Base-by-base conservation (phyloP, 2,329 filamentous ascomycete genomes). In the Fusarium incarnatum region DNA sequence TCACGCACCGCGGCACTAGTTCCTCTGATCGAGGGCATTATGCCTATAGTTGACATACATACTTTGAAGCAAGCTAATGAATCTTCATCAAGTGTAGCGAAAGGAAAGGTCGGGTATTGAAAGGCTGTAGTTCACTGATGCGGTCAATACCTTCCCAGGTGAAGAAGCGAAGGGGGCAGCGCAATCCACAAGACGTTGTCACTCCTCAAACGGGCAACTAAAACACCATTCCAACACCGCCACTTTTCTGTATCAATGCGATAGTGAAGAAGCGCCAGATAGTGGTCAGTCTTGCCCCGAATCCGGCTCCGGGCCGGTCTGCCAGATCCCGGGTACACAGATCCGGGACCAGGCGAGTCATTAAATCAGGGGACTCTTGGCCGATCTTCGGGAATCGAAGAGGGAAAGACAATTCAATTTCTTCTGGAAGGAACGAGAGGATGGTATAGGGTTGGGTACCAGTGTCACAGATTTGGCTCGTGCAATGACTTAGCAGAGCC, bases 401-500 rank as follows among this genome's bases (percentile, higher is more conserved):
- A 7, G 6, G 15, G 3, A 30, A 30, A 12, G 12, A 30, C 8
- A 28, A 2, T 30, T 30, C 7, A 3, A 15, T 15, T 8, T 30
- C 28, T 30, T 30, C 12, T 15, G 28, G 7, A 8, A 37, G 34
- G 18, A 37, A 37, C 11, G 18, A 37, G 34, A 37, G 4, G 34
- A 37, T 37, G 18, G 10, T 37, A 0, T 37, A 37, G 18, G 34
- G 18, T 37, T n/a, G 3, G 32, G 3, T 37, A 37, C 9, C 32
- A 37, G 16, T 2, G 3, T 3, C 16, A 0, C 32, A 37, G 16
- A 0, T 37, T 18, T 37, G 3, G 4, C 30, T 34, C 30, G 2
- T 2, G 5, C 15, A 9, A 0, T 34, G 32, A 6, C 16, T 1
- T 2, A 18, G 2, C 18, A 18, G 32, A 37, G 9, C 9, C 16